phyloP scores from a whole-genome alignment of 306 rosid genomes.

The Vigna trinervia region DNA sequence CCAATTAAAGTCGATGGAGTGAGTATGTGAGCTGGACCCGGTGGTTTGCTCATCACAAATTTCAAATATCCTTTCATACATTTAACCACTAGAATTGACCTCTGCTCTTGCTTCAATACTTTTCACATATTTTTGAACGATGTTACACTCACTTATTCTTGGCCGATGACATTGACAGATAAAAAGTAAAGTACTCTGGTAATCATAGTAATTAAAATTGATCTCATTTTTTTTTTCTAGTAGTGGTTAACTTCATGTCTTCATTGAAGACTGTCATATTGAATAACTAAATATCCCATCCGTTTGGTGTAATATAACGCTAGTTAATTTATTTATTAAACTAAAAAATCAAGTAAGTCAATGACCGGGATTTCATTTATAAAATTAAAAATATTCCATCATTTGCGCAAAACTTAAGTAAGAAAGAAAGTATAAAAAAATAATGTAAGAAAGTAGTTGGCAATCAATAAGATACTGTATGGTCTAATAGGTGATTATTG shows the following conservation, averaged over 20 bases:
- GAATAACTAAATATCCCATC: neutral
- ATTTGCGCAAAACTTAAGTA: conserved; percentile 38
- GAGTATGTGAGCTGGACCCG: conserved; percentile 30
- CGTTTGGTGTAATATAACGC: conserved; percentile 29
- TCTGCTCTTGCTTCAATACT: conserved; percentile 2
- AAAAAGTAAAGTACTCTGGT: neutral
- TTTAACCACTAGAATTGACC: conserved; percentile 25
- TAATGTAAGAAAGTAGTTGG: conserved; percentile 47
- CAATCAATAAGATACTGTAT: conserved; percentile 41
- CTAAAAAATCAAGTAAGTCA: conserved; percentile 14
- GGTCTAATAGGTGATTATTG: conserved; percentile 42
- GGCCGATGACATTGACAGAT: conserved; percentile 7
- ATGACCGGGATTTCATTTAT: conserved; percentile 26
- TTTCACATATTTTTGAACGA: neutral
- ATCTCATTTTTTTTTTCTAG: neutral
- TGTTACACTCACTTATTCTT: conserved; percentile 5
- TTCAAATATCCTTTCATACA: conserved; percentile 1
- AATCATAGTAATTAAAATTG: conserved; percentile 1
- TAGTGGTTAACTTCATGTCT: neutral
- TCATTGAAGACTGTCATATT: conserved; percentile 21
- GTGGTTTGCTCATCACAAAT: conserved; percentile 36
- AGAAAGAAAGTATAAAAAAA: conserved; percentile 3
- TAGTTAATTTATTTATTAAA: conserved; percentile 36
- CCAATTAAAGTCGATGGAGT: conserved; percentile 14
- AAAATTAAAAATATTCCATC: conserved; percentile 45